Percentiles rank a stretch among this genome's conserved stretches.
phyloP scores from a whole-genome alignment of 768 basidiomycete species.

The Leccinellum albellum region DNA sequence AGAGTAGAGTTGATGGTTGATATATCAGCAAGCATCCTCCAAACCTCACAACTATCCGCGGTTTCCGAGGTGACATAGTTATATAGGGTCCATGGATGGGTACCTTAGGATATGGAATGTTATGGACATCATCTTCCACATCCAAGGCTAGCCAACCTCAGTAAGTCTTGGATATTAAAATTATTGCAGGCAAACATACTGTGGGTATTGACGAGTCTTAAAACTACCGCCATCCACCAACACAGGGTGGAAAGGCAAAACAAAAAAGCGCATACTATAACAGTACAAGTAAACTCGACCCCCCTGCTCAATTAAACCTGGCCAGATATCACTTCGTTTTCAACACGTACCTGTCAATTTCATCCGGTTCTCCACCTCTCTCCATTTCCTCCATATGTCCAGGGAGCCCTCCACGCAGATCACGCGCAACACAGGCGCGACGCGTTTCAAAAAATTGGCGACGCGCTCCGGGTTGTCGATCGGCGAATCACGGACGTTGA shows the following conservation, averaged over 20 bases:
- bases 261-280: not conserved
- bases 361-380: slow-evolving; percentile 25
- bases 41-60: not conserved
- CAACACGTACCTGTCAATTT: slow-evolving; percentile 5
- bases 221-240: not conserved
- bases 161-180: not conserved
- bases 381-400: slow-evolving; percentile 30
- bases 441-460: slow-evolving; percentile 21
- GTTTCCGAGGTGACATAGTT: not conserved
- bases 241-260: not conserved
- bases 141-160: not conserved
- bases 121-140: not conserved
- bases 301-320: no score
- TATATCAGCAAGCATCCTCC: no score
- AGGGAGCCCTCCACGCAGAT: slow-evolving; percentile 25
- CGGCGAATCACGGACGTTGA: slow-evolving; percentile 28
- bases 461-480: slow-evolving; percentile 24
- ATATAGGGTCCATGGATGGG: not conserved
- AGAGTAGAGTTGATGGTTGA: no score
- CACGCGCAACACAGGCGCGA: slow-evolving; percentile 23
- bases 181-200: not conserved
- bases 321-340: not conserved
- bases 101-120: not conserved
- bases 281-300: slow-evolving; percentile 2
- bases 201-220: not conserved